Base-by-base conservation (phyloP, 768 basidiomycete genomes). In the Leucosporidium scottii region DNA sequence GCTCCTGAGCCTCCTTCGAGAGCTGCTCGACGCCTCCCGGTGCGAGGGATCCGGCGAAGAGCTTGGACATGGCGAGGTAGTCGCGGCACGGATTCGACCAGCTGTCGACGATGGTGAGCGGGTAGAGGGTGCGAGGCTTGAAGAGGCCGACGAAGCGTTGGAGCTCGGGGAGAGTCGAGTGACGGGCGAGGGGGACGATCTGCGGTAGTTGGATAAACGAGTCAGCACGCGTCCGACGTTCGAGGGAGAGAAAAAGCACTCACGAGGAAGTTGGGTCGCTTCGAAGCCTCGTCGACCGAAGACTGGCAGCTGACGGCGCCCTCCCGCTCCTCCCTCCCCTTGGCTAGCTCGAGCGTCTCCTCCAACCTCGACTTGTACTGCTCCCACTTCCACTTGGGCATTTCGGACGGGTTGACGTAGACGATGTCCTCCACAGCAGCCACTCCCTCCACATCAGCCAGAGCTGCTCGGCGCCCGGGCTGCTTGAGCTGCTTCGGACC, bases 161-260 rank as follows among this genome's bases (percentile, higher is more conserved):
- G 0, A 99, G 83, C 75, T 98, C 94, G 0, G 90, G 89, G 7
- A 96, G 83, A 0, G 89, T 83, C 0, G 92, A 94, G 75, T 98
- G 94, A 3, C 94, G 85, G 13, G 85, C 85, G 8, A 98, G 81
- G 1, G 91, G 91, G 10, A 89, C 86, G 13, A 90, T 83, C 91
- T 93, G 67, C 31, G 10, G 0, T 8, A 18, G 15, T 3, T 6
- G 31, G 20, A 25, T 6, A 25, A 7, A 0, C 31, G 23, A 23
- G 21, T 44, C 18, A 25, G n/a, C n/a, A 10, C 3, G 27, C 0
- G 6, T 1, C n/a, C n/a, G 50, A 61, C 7, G n/a, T 1, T 8
- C 9, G 25, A n/a, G 9, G 30, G 17, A 30, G 23, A 2, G 39
- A 12, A 13, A 17, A 51, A 31, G n/a, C 6, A 62, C 73, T 30